Base-by-base conservation (phyloP, 2,329 filamentous ascomycete genomes). In the Sclerotinia nivalis region DNA sequence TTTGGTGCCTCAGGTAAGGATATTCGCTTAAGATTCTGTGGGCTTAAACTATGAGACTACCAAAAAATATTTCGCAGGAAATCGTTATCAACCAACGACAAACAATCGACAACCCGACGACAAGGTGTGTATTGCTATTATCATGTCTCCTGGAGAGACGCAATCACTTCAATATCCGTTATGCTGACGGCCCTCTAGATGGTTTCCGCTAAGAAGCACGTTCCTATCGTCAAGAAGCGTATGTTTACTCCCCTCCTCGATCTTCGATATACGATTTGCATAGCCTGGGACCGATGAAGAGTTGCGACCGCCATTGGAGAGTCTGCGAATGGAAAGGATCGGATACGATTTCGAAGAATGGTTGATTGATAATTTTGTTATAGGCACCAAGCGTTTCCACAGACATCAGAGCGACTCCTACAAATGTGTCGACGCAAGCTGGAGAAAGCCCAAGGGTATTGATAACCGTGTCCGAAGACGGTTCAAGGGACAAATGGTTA, bases 361-460 rank as follows among this genome's bases (percentile, higher is more conserved):
- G 13, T 43, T 54, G 45, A 70, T 70, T 67, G 52, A 67, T 34
- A 52, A 25, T 15, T 72, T 78, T 78, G 75, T 74, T 82, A 82
- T 80, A 96, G 93, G 91, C 89, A 93, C 91, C 82, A 93, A 94
- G 89, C 89, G 87, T 86, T 99, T 98, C 91, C 90, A 89, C 85
- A 92, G 96, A 83, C 96, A 99, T 87, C 96, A 99, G 90, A 92
- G 89, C 84, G 96, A 98, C 86, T 91, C 91, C 83, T 99, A 97
- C 88, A 97, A 90, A 87, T 91, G 96, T 83, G 90, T 98, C 78
- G 90, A 88, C 82, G 83, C 91, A 78, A 91, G 89, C 88, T 99
- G 96, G 96, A 92, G 96, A 86, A 99, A 98, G 89, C 96, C 96
- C 79, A 99, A 99, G 93, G 96, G 96, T 93, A 99, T 99, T 85